Percentiles rank a stretch among this genome's conserved stretches.
phyloP scores from a whole-genome alignment of 78 protist genomes.

The Cavenderia fasciculata region DNA sequence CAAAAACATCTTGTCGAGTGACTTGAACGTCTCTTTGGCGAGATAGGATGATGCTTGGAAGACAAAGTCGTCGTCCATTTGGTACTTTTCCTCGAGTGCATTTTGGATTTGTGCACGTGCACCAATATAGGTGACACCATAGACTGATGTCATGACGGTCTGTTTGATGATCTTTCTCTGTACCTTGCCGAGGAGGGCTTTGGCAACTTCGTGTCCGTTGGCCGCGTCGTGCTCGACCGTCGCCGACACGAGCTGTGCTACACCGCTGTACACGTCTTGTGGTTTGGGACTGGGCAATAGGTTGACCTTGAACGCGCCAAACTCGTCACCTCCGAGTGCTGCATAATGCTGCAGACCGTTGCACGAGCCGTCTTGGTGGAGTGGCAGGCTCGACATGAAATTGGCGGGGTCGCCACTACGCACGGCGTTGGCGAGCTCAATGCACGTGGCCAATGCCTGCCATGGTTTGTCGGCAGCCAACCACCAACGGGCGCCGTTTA shows the following conservation, averaged over 20 bases:
- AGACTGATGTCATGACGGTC: slow-evolving; percentile 97
- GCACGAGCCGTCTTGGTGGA: slow-evolving; percentile 95
- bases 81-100: slow-evolving; percentile 53
- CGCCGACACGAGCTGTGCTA: slow-evolving; percentile 42
- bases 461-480: slow-evolving; percentile 85
- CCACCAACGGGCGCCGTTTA: slow-evolving; percentile 85
- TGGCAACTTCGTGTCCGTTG: slow-evolving; percentile 23
- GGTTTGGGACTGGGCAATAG: slow-evolving; percentile 84
- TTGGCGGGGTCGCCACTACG: slow-evolving; percentile 20
- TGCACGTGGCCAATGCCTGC: slow-evolving; percentile 85
- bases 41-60: slow-evolving; percentile 36
- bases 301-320: slow-evolving; percentile 91
- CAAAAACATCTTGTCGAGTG: slow-evolving; percentile 85
- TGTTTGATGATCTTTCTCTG: slow-evolving; percentile 95
- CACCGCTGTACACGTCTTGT: slow-evolving; percentile 90
- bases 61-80: slow-evolving; percentile 11
- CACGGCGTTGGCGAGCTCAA: slow-evolving; percentile 84
- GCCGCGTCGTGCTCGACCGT: slow-evolving; percentile 3
- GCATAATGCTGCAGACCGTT: slow-evolving; percentile 98
- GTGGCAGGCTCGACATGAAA: slow-evolving; percentile 82
- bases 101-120: slow-evolving; percentile 86
- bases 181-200: slow-evolving; percentile 52
- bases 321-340: slow-evolving; percentile 93
- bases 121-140: slow-evolving; percentile 97
- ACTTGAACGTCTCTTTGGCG: slow-evolving; percentile 37